phyloP scores from a whole-genome alignment of 2,329 filamentous ascomycete species.

The Sporothrix humicola region DNA sequence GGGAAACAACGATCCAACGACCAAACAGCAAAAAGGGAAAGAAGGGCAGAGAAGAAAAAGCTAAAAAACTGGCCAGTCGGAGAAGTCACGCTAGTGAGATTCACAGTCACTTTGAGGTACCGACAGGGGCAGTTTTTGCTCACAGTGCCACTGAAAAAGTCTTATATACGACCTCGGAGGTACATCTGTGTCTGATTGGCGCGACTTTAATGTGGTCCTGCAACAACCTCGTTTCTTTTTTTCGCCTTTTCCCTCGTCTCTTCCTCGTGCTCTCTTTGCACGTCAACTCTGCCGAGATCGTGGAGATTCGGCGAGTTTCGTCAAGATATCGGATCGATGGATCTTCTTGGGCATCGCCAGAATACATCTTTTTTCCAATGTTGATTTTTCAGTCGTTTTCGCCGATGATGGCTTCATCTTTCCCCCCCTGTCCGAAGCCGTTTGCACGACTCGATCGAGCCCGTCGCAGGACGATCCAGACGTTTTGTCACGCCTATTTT shows the following conservation, averaged over 20 bases:
- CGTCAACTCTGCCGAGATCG: neutral
- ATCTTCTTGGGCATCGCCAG: too few relatives aligned
- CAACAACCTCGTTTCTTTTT: slow-evolving; percentile 34
- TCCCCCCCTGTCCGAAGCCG: neutral
- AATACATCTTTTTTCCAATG: too few relatives aligned
- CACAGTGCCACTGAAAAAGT: neutral
- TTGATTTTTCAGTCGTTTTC: too few relatives aligned
- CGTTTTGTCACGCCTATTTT: too few relatives aligned
- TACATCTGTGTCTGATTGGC: slow-evolving; percentile 30
- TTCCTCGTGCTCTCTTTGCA: neutral
- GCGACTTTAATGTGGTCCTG: slow-evolving; percentile 27
- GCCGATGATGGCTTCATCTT: neutral
- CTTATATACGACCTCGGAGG: slow-evolving; percentile 22
- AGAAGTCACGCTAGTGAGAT: neutral
- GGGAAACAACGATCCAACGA: neutral
- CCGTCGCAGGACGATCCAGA: neutral
- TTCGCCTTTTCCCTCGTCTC: neutral
- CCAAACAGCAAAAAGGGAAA: slow-evolving; percentile 19
- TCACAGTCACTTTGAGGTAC: slow-evolving; percentile 5
- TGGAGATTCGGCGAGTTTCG: neutral
- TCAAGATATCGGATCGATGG: neutral
- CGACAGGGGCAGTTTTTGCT: slow-evolving; percentile 10
- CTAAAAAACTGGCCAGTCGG: slow-evolving; percentile 19
- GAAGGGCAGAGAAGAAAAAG: slow-evolving; percentile 15
- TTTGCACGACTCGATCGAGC: neutral